Evolutionary conservation across 2,329 filamentous ascomycete species (phyloP), one percentile per base, ranked within the genome.

Genomic region (Hypomyces rosellus): DNA sequence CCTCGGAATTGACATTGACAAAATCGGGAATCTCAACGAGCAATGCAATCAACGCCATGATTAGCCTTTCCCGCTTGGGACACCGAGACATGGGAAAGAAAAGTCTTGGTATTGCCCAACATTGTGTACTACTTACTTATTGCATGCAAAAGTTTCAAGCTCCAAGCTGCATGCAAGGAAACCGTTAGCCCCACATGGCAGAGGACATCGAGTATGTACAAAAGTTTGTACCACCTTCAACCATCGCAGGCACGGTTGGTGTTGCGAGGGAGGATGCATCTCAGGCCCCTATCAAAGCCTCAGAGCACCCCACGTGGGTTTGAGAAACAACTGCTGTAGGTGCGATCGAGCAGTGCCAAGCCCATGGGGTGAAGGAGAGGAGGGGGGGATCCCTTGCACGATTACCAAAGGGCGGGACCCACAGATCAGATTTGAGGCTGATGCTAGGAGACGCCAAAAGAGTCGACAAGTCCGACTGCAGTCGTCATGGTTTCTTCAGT

Each of bases 231-330:
- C 25, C 16, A 20, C 37, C 39, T 42, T 34, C n/a, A 45, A 36
- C 20, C 40, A 33, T 37, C 34, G 34, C 38, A 42, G 42, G 46
- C 41, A 34, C 46, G 30, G 43, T 36, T 33, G 30, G 12, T 16
- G 46, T 34, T 48, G 45, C 22, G 20, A 20, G 38, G 20, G 36
- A 37, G 34, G 13, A 18, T 9, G 38, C 38, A 33, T 25, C 18
- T 9, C 34, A n/a, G 12, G 36, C 38, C 36, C 46, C 50, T 52
- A 52, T 52, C 50, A 52, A 20, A 39, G 41, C 33, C 5, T 14
- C 25, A 7, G 11, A n/a, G 42, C 33, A 46, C 42, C 16, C 42
- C 50, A 52, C 50, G 50, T 52, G 50, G 46, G 46, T 25, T 20
- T 7, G 4, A 30, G 8, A 34, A 33, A 46, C 30, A 22, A 12